These are phyloP conservation scores for Cladophialophora bantiana DNA, from an alignment of 2,329 filamentous ascomycete genomes.

Conservation along the genomic window DNA sequence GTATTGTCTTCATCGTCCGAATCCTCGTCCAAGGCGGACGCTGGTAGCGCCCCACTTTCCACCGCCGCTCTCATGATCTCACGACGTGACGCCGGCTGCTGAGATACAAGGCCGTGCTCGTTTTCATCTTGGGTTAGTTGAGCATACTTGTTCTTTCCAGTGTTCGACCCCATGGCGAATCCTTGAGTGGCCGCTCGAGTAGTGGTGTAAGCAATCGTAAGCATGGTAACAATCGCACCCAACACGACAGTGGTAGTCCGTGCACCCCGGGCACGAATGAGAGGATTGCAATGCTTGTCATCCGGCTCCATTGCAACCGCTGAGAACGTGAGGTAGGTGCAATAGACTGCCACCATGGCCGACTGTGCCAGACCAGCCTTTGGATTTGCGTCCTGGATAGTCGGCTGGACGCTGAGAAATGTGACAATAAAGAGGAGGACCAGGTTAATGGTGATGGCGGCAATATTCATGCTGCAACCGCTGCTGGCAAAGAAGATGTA, in stretches of 20 bases:
- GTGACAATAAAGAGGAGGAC: slow-evolving; percentile 82
- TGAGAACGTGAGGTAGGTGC: slow-evolving; percentile 97
- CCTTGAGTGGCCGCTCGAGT: slow-evolving; percentile 88
- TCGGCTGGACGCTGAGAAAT: slow-evolving; percentile 84
- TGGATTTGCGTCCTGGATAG: slow-evolving; percentile 88
- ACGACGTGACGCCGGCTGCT: slow-evolving; percentile 78
- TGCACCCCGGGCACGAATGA: slow-evolving; percentile 82
- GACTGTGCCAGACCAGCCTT: slow-evolving; percentile 96
- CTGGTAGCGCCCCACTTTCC: slow-evolving; percentile 88
- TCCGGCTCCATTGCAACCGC: slow-evolving; percentile 99
- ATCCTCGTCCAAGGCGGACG: slow-evolving; percentile 80
- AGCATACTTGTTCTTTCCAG: slow-evolving; percentile 58
- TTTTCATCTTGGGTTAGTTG: slow-evolving; percentile 71
- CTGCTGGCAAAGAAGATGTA: slow-evolving; percentile 91
- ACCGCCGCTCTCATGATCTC: slow-evolving; percentile 93
- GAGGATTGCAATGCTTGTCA: slow-evolving; percentile 90
- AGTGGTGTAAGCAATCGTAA: slow-evolving; percentile 96
- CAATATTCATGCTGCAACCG: slow-evolving; percentile 93
- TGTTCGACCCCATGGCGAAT: slow-evolving; percentile 61
- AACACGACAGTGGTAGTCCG: slow-evolving; percentile 89
- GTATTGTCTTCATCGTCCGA: slow-evolving; percentile 67
- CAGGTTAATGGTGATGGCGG: slow-evolving; percentile 92
- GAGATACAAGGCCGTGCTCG: slow-evolving; percentile 86
- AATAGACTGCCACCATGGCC: slow-evolving; percentile 96
- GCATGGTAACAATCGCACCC: slow-evolving; percentile 93